Evolutionary conservation across 139 green algal species (phyloP).

Genomic region (Spirogloea muscicola): DNA sequence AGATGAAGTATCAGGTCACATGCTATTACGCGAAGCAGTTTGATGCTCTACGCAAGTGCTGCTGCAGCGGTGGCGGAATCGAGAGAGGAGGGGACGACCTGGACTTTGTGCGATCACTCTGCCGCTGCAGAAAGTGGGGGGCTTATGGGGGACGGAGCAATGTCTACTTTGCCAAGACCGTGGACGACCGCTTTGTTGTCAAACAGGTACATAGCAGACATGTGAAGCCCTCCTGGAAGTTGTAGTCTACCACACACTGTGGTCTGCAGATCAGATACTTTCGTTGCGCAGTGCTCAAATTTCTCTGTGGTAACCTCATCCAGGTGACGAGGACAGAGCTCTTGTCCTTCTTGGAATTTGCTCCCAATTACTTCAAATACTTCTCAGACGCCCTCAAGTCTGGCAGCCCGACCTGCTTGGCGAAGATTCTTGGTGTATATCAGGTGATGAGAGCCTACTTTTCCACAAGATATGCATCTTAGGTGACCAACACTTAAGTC

Average conservation of each 20-base stretch:
- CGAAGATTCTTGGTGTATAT: slow-evolving; percentile 91
- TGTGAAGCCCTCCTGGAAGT: slow-evolving; percentile 57
- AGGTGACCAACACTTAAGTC: no score
- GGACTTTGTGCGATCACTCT: slow-evolving; percentile 76
- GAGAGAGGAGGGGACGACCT: slow-evolving; percentile 51
- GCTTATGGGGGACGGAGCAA: slow-evolving; percentile 80
- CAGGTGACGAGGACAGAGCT: slow-evolving; percentile 43
- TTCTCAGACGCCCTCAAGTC: slow-evolving; percentile 50
- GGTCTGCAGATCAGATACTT: no score
- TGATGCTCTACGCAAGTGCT: slow-evolving; percentile 34
- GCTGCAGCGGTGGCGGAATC: neutral
- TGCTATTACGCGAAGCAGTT: slow-evolving; percentile 48
- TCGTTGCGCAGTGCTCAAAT: no score
- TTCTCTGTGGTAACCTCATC: no score
- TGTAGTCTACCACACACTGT: no score
- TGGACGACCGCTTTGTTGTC: slow-evolving; percentile 70
- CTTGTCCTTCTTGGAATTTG: slow-evolving; percentile 80
- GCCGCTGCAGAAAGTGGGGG: slow-evolving; percentile 70
- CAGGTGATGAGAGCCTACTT: slow-evolving; percentile 63
- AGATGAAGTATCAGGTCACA: slow-evolving; percentile 40
- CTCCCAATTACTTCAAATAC: slow-evolving; percentile 82
- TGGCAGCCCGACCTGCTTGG: slow-evolving; percentile 66
- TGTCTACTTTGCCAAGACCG: slow-evolving; percentile 89
- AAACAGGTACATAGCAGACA: slow-evolving; percentile 44
- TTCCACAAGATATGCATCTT: no score